Base-by-base conservation (phyloP, 208 protist species). In the Trypanosoma avium region DNA sequence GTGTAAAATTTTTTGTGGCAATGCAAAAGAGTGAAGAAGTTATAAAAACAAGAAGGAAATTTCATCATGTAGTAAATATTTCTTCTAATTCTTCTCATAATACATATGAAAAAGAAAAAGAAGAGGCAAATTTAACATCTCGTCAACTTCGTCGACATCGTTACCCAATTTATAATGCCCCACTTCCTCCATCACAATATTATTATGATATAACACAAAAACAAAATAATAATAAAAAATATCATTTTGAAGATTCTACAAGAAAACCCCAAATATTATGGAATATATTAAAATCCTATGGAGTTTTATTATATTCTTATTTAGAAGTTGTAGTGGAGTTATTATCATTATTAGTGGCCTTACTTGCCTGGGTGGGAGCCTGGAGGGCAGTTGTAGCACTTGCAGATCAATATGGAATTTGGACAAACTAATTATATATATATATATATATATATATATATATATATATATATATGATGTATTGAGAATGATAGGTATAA, bases 141-240 rank as follows among this genome's bases (percentile, higher is more conserved):
- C 9, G 12, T 32, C 7, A 60, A n/a, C 4, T 60, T 6, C 36
- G 38, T n/a, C 30, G 55, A 21, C 55, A 60, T 29, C 55, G 55
- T 21, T 30, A 47, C 30, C n/a, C 32, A 8, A 60, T 38, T 2
- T 47, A 60, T 35, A 47, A 47, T 10, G 36, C 36, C 9, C 35
- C 55, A 10, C 55, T 60, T 6, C 33, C 55, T 13, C 55, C 55
- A 10, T 60, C 55, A 3, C 30, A 30, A 26, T 60, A 60, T 47
- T 60, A 33, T n/a, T 9, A 27, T 30, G 15, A 46, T 21, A 15
- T 32, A 8, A 17, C 21, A 3, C 15, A 26, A 13, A 22, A 60
- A 43, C 35, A 60, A 15, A 2, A 9, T 10, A 7, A 60, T 9
- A 21, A 26, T 6, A 38, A 26, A 27, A 47, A 19, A 22, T 12